A percentile compares a stretch with the other conserved stretches of the same genome.
phyloP scores from a whole-genome alignment of 805 yeast genomes.

The Metschnikowia colocasiae region DNA sequence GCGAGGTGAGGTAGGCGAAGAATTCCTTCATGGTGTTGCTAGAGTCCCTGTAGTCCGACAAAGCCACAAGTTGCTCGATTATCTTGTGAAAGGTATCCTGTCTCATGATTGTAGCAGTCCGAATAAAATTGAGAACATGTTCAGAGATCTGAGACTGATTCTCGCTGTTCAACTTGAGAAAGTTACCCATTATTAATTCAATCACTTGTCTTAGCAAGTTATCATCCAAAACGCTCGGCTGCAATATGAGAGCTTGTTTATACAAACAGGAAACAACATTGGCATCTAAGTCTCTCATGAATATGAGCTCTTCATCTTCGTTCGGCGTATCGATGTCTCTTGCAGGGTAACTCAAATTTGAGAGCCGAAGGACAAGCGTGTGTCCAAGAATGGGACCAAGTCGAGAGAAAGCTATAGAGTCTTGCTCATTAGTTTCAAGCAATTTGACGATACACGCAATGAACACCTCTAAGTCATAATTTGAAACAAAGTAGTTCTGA shows the following conservation, averaged over 20 bases:
- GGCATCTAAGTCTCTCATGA: conserved; percentile 15
- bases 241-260: conserved; percentile 32
- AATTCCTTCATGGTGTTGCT: conserved; percentile 23
- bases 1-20: conserved; percentile 27
- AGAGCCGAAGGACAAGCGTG: conserved; percentile 25
- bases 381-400: conserved; percentile 23
- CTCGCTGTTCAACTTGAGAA: conserved; percentile 17
- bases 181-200: conserved; percentile 30
- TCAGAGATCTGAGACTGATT: conserved; percentile 22
- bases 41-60: conserved; percentile 18
- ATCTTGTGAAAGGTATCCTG: conserved; percentile 24
- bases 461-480: conserved; percentile 23
- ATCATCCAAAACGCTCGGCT: conserved; percentile 29
- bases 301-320: conserved; percentile 13
- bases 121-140: conserved; percentile 31
- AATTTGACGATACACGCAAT: conserved; percentile 29
- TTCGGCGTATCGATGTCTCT: conserved; percentile 11
- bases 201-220: conserved; percentile 33
- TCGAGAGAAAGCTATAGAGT: neutral
- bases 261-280: conserved; percentile 29
- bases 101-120: conserved; percentile 33
- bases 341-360: conserved; percentile 18
- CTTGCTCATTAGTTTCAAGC: conserved; percentile 24
- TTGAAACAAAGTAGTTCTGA: conserved; percentile 25
- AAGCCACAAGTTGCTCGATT: conserved; percentile 14